Base-by-base conservation (phyloP, 441 rosid genomes). In the Eugenia klotzschiana region DNA sequence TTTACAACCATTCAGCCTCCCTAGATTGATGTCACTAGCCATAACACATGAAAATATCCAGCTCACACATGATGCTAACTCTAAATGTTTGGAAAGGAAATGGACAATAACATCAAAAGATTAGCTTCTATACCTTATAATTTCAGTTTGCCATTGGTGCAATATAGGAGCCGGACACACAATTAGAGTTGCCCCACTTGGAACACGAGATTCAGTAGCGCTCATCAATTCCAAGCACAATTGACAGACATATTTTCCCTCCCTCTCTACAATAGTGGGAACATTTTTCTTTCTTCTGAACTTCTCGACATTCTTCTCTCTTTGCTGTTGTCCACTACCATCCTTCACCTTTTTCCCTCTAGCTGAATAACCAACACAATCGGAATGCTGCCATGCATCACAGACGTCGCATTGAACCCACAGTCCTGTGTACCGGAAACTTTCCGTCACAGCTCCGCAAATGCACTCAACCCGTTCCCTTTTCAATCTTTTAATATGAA, bases 351-450 rank as follows among this genome's bases (percentile, higher is more conserved):
- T 84, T 51, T 60, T 84, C 51, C 98, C 95, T 85, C 88, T 92
- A 54, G 94, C 90, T 53, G 97, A 93, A 90, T 96, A 96, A 85
- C 98, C 97, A 80, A 95, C 99, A 90, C 98, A 97, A 37, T 95
- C 96, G 1, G 99, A 95, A 92, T 97, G 99, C 86, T 97, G 99
- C 99, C 99, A 97, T 88, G 99, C 99, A 92, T 95, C 98, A 90
- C 99, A 97, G 8, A 89, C 87, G 87, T 97, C 99, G 69, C 99
- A 97, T 86, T 95, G 98, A 77, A 96, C 99, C 99, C 99, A 96
- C 41, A 96, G 83, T 86, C 98, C 99, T 85, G 82, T 89, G 85
- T 94, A 93, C 84, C 88, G 90, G 37, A 89, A 91, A 86, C 95
- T 93, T 90, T 97, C 98, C 85, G 91, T 97, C 80, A 97, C 99